Conservation (phyloP, 169 alveolate genomes). For the Cryptosporidium ubiquitum region DNA sequence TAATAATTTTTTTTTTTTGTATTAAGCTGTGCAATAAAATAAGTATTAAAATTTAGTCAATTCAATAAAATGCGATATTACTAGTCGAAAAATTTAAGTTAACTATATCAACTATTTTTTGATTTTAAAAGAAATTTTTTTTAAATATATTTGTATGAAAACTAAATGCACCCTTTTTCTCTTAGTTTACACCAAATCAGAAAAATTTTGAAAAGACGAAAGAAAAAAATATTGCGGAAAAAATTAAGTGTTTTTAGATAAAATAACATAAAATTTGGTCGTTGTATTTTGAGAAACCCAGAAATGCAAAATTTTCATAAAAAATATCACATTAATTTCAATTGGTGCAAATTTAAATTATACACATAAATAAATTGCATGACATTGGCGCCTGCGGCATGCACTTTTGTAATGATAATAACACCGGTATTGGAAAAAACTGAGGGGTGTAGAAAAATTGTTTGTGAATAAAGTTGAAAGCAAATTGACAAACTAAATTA, state of each 20-base stretch:
- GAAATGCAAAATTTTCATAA: not conserved
- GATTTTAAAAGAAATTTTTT: no score
- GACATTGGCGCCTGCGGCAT: conserved; percentile 72
- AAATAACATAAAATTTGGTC: not conserved
- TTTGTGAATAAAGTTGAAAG: not conserved
- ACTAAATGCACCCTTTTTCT: not conserved
- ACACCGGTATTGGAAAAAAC: not conserved
- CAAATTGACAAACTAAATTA: not conserved
- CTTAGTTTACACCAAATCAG: not conserved
- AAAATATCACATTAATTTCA: not conserved
- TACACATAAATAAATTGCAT: conserved; percentile 37
- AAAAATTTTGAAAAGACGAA: not conserved
- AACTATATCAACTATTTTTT: not conserved
- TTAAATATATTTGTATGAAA: not conserved
- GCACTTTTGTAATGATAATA: conserved; percentile 1
- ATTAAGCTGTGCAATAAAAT: not conserved
- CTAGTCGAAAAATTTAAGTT: not conserved
- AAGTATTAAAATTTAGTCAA: not conserved
- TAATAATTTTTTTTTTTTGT: no score
- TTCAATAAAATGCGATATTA: not conserved
- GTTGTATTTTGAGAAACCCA: not conserved
- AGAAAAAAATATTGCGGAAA: not conserved
- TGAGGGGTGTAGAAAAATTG: not conserved
- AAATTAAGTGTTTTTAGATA: not conserved
- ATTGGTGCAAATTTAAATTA: not conserved